Conservation (phyloP, 495 filamentous ascomycete species). For the Daldinia vernicosa region DNA sequence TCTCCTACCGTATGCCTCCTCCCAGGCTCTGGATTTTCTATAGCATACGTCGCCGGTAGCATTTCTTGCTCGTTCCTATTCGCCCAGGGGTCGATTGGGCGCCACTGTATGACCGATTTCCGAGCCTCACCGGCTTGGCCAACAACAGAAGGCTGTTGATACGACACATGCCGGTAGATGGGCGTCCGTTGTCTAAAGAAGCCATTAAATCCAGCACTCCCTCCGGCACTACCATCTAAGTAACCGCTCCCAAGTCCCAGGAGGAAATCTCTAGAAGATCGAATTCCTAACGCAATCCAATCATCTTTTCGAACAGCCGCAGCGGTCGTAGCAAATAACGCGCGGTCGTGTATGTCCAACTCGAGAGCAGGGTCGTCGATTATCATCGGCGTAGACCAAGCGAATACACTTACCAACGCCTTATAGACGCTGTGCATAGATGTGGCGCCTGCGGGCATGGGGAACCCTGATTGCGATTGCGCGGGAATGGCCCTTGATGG, state of each 20-base stretch:
- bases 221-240: constrained; percentile 46
- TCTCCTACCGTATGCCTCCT: constrained; percentile 60
- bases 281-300: constrained; percentile 56
- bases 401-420: constrained; percentile 54
- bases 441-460: constrained; percentile 42
- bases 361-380: constrained; percentile 51
- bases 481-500: constrained; percentile 37
- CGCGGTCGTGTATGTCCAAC: constrained; percentile 48
- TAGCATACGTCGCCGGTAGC: constrained; percentile 46
- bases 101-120: constrained; percentile 55
- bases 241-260: constrained; percentile 56
- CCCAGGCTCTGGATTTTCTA: constrained; percentile 48
- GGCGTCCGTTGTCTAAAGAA: constrained; percentile 56
- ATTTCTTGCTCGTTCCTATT: constrained; percentile 40
- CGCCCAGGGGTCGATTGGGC: constrained; percentile 53
- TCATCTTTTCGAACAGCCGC: constrained; percentile 50
- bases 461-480: constrained; percentile 45
- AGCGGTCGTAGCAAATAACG: constrained; percentile 46
- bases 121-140: constrained; percentile 46
- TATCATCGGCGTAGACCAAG: constrained; percentile 54
- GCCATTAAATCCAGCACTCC: constrained; percentile 51
- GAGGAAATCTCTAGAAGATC: constrained; percentile 55
- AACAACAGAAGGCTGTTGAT: constrained; percentile 48
- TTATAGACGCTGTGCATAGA: constrained; percentile 61
- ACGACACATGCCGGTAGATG: constrained; percentile 45